Base-by-base conservation (phyloP, 805 yeast genomes). In the Candida odintsovae region DNA sequence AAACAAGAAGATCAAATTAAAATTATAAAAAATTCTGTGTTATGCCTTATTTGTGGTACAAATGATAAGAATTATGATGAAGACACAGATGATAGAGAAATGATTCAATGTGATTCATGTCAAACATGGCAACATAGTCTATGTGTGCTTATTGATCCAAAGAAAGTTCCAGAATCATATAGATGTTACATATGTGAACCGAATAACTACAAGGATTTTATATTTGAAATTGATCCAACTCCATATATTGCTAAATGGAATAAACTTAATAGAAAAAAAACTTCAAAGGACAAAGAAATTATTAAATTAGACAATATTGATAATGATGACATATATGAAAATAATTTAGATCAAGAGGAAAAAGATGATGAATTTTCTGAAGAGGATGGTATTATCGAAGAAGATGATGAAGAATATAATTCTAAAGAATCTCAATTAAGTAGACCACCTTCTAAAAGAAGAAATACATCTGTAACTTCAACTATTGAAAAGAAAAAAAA, bases 111-210 rank as follows among this genome's bases (percentile, higher is more conserved):
- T 63, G 87, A 80, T 23, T 54, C 64, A 8, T 84, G 90, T 58
- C 63, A 71, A 40, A 76, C 88, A 2, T 84, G 90, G 90, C 90
- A 84, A 58, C 90, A 84, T 57, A 75, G 77, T 28, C 65, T 59
- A 45, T 84, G 90, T 62, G 71, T 82, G 76, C 73, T 82, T 22
- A 71, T 65, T 11, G 56, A 56, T n/a, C 58, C 55, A 20, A 64
- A 60, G 28, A 58, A 57, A 26, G 60, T 74, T 1, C 84, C 86
- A 3, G 65, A 73, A 11, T 51, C 57, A 12, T 82, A 83, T 58
- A 52, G 54, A 19, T 83, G 90, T 64, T 72, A 76, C 54, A 63
- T 71, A 21, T 83, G 90, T 61, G 71, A 67, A 51, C 74, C 77
- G 0, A 42, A 53, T 1, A 59, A 54, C 28, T 74, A 69, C 54